Percentiles rank a stretch among this genome's conserved stretches.
Evolutionary conservation across 345 rosid genomes (phyloP).

Genomic region (Citrus trifoliata): DNA sequence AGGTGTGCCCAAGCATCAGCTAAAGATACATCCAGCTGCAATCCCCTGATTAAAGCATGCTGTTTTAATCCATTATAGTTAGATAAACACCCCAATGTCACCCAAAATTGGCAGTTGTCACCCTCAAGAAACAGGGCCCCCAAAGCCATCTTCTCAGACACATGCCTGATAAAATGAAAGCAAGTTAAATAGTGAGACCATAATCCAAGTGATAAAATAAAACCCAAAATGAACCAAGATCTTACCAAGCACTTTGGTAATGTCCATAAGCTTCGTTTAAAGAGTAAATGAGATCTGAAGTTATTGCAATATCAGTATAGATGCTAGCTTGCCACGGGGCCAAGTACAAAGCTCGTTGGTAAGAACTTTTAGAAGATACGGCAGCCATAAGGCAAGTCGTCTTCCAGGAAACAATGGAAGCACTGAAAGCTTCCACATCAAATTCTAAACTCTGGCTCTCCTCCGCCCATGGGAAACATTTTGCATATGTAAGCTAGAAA

Average conservation of each 20-base stretch:
- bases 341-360: conserved; percentile 77
- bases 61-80: conserved; percentile 65
- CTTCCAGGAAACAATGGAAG: conserved; percentile 71
- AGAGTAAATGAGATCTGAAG: conserved; percentile 64
- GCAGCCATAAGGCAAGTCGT: conserved; percentile 54
- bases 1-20: conserved; percentile 91
- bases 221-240: conserved; percentile 12
- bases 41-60: conserved; percentile 81
- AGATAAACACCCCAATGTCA: conserved; percentile 79
- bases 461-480: conserved; percentile 73
- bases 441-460: conserved; percentile 32
- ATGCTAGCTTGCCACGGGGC: conserved; percentile 91
- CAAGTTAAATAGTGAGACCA: conserved; percentile 15
- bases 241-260: conserved; percentile 57
- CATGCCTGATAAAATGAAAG: conserved; percentile 64
- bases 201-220: conserved; percentile 18
- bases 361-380: conserved; percentile 63
- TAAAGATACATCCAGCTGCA: conserved; percentile 83
- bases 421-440: conserved; percentile 37
- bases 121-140: conserved; percentile 88
- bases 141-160: conserved; percentile 84
- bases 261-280: conserved; percentile 30
- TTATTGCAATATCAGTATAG: conserved; percentile 69
- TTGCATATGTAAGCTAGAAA: conserved; percentile 68
- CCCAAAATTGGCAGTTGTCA: conserved; percentile 79